Evolutionary conservation across 768 basidiomycete genomes (phyloP), one percentile per base, ranked within the genome.

Genomic region (Boletus coccyginus): DNA sequence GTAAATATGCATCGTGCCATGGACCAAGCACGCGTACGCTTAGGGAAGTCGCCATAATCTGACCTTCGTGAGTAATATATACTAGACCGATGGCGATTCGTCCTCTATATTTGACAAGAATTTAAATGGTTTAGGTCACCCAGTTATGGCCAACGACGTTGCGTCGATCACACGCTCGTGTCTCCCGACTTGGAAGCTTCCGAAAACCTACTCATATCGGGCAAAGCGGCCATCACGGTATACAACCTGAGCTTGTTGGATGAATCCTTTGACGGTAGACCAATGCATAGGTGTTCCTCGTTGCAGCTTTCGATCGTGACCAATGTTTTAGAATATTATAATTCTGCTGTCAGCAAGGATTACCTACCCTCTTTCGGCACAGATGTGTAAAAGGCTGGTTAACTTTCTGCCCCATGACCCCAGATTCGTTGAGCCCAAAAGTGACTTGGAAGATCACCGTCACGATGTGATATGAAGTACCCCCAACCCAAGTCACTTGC

Each of bases 1-100:
- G 70, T 75, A 35, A 82, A 86, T 62, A 67, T 91, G 43, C 75
- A 81, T 60, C 81, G 87, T 36, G 90, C 88, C 6, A 67, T 90
- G 13, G 83, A 84, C 56, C 89, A 92, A 67, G 77, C 74, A 47
- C 66, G 63, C 36, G 53, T 64, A 16, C 71, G 80, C 41, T 48
- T 75, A 27, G 53, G 50, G 58, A 29, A 48, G 50, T 59, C 50
- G 40, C 48, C 60, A 24, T 57, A 49, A 47, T 51, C 47, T 17
- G 31, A 42, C 27, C 17, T 33, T 31, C 27, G 60, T 61, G 54
- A 65, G 60, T 59, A 57, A 62, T 48, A 36, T 36, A 24, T 53
- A 56, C 59, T 43, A 21, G 24, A 44, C 45, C 13, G 24, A 16
- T 31, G 36, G 33, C 58, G 50, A 55, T 64, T 62, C 27, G 52